These are phyloP conservation scores for Claviceps quebecensis DNA, from an alignment of 2,329 filamentous ascomycete genomes.

Conservation along the genomic window DNA sequence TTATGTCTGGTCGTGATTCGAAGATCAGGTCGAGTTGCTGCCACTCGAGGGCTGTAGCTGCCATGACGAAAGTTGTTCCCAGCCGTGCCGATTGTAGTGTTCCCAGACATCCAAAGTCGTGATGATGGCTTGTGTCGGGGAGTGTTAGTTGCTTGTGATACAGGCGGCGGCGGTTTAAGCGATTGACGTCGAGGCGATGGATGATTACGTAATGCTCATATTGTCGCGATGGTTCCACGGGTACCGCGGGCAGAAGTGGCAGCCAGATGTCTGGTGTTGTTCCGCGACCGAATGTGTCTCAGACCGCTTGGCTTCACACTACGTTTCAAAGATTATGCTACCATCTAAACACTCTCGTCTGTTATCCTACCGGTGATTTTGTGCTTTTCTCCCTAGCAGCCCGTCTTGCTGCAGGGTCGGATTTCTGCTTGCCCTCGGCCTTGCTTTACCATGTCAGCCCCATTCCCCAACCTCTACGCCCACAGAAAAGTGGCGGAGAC, in stretches of 20 bases:
- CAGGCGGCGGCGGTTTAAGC: neutral
- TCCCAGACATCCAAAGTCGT: neutral
- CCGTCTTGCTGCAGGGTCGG: neutral
- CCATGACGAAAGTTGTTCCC: constrained; percentile 17
- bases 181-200: constrained; percentile 2
- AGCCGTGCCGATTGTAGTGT: neutral
- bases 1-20: constrained; percentile 40
- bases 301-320: neutral
- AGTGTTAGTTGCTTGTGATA: neutral
- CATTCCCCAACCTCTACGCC: constrained; percentile 66
- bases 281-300: no score
- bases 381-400: neutral
- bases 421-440: neutral
- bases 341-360: neutral
- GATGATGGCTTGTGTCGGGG: constrained; percentile 4
- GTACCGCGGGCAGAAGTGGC: no score
- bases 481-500: constrained; percentile 76
- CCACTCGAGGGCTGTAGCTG: constrained; percentile 29
- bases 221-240: no score
- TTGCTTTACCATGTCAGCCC: constrained; percentile 8
- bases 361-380: neutral
- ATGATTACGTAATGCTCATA: constrained; percentile 6
- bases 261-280: no score
- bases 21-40: constrained; percentile 39
- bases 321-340: no score